These are phyloP conservation scores for Chlamydomonas urium DNA, from an alignment of 139 green algal genomes.

Conservation along the genomic window DNA sequence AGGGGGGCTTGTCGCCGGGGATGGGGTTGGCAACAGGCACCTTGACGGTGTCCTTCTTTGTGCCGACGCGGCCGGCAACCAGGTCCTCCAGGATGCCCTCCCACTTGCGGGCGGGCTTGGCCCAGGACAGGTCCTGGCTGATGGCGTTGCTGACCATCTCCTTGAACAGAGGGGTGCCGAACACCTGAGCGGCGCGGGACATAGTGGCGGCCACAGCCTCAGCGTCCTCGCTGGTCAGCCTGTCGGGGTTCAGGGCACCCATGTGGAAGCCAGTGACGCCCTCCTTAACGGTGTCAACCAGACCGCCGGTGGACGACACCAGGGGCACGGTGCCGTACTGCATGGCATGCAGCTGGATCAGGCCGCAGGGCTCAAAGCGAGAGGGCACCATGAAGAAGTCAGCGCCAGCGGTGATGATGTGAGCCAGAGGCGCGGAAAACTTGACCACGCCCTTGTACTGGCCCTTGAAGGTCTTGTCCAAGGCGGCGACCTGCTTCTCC, in stretches of 20 bases:
- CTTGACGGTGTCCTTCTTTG: slow-evolving; percentile 10
- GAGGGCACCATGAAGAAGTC: slow-evolving; percentile 97
- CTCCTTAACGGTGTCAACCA: slow-evolving; percentile 98
- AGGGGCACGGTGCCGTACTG: slow-evolving; percentile 92
- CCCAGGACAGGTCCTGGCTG: slow-evolving; percentile 90
- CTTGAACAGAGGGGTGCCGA: slow-evolving; percentile 66
- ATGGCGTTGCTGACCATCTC: slow-evolving; percentile 91
- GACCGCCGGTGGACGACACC: slow-evolving; percentile 91
- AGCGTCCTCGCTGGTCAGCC: slow-evolving; percentile 50
- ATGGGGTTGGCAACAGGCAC: slow-evolving; percentile 7
- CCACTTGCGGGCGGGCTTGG: slow-evolving; percentile 88
- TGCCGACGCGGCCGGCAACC: not conserved
- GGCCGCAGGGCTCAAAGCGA: slow-evolving; percentile 96
- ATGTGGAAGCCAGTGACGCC: slow-evolving; percentile 96
- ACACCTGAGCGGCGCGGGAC: slow-evolving; percentile 50
- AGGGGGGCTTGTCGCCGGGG: slow-evolving; percentile 10
- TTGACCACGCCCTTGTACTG: slow-evolving; percentile 80
- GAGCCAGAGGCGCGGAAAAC: slow-evolving; percentile 87
- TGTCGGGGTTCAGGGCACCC: slow-evolving; percentile 22
- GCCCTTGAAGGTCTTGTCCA: slow-evolving; percentile 59
- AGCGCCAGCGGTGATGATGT: slow-evolving; percentile 92
- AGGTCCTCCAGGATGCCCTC: slow-evolving; percentile 80
- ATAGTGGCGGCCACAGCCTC: slow-evolving; percentile 72
- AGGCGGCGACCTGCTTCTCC: slow-evolving; percentile 65
- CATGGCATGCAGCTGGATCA: slow-evolving; percentile 90